phyloP scores from a whole-genome alignment of 345 rosid species.

The Citrus glauca region DNA sequence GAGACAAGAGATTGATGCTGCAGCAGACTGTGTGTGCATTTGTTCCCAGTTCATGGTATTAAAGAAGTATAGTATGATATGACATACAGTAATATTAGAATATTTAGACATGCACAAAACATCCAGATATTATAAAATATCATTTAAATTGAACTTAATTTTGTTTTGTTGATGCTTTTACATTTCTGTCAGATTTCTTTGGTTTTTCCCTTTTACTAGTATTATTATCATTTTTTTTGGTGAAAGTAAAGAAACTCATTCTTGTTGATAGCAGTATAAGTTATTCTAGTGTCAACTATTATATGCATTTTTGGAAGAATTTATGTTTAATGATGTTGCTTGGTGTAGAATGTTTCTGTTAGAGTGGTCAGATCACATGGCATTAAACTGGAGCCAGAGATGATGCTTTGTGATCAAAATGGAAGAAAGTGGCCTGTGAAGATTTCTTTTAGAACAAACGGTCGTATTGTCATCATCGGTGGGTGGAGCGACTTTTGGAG shows the following conservation, averaged over 20 bases:
- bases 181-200: background rate
- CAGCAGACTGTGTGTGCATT: background rate
- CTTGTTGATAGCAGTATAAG: background rate
- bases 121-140: background rate
- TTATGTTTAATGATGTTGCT: background rate
- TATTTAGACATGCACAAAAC: background rate
- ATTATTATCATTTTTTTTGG: background rate
- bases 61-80: background rate
- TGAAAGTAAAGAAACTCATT: background rate
- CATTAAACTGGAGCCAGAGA: slow-evolving; percentile 5
- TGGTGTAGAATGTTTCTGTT: slow-evolving; percentile 14
- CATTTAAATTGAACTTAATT: background rate
- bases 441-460: background rate
- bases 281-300: background rate
- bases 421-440: slow-evolving; percentile 7
- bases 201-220: background rate
- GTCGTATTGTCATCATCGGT: background rate
- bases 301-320: background rate
- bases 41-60: background rate
- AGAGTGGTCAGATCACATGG: background rate
- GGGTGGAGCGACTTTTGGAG: slow-evolving; percentile 5
- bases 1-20: background rate
- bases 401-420: background rate
- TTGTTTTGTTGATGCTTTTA: background rate
- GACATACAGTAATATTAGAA: background rate